Base-by-base conservation (phyloP, 2,329 filamentous ascomycete genomes). In the Fusarium abutilonis region DNA sequence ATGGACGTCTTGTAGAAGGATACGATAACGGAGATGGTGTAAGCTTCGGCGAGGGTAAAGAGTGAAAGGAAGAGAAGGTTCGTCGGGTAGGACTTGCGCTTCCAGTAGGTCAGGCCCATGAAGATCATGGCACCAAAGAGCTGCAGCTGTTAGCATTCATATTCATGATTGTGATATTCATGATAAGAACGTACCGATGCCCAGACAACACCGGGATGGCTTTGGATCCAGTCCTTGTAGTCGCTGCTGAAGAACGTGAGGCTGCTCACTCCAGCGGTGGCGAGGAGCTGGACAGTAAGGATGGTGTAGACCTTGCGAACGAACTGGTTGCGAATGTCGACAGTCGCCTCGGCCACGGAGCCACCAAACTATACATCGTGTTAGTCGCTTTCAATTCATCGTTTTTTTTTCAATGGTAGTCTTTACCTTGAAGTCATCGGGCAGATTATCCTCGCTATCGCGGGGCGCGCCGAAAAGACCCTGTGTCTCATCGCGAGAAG, bases 231-330 rank as follows among this genome's bases (percentile, higher is more conserved):
- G 47, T 70, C 72, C 75, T 89, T 92, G 82, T 98, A 99, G 53
- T 82, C 79, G 10, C 78, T 72, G 79, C 86, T 96, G 78, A 92
- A 91, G 84, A 98, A 98, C 67, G 90, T 95, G 69, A 97, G 79
- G 60, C 89, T 86, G 79, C 90, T 93, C 67, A 98, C 83, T 61
- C 85, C 83, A 34, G 89, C 90, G 8, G 95, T 99, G 55, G 89
- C 87, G 73, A 98, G 82, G 50, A 99, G 88, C 77, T 99, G 95
- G 47, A 92, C 88, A n/a, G 95, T 96, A 79, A 99, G 84, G 77
- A 99, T 99, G 56, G 93, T 90, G 80, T 99, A 99, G 74, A 99
- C 95, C 83, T 98, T 98, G 78, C 93, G 89, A 70, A 97, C 84
- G 77, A 97, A 99, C 78, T 95, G 91, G 87, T 97, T 96, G 69